Base-by-base conservation (phyloP, 108 stramenopile genomes). In the Fistulifera solaris region DNA sequence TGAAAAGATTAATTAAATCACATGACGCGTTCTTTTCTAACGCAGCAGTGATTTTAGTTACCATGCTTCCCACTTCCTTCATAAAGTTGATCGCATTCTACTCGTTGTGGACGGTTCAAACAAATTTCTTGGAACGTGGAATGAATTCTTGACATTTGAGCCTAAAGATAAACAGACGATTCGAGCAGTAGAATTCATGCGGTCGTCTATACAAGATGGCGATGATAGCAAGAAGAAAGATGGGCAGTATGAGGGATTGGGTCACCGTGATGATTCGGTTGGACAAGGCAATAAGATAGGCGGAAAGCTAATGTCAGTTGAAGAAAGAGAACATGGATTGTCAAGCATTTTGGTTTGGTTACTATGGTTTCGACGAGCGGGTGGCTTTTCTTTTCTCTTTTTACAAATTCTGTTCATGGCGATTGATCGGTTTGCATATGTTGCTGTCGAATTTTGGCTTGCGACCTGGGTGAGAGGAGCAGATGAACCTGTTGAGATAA, bases 1-100 rank as follows among this genome's bases (percentile, higher is more conserved):
- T 98, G 57, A 80, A 94, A 28, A 56, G 72, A 24, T 52, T 94
- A 40, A 71, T 86, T 39, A 62, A 78, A 24, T 65, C 64, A 0
- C 54, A 63, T 23, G 26, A 60, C 19, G 67, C 71, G 7, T 50
- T 88, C 22, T 60, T 87, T 6, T 40, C 57, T 17, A 61, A 77
- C 2, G 60, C 81, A n/a, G 90, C 87, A 0, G 74, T 87, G 21
- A 63, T 94, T 17, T 65, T 97, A 40, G 94, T 94, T 5, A 97
- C 96, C 93, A 95, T 68, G 87, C 90, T 12, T 63, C 87, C 14
- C 88, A 94, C 54, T 85, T 92, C 59, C 59, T 93, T 12, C 69
- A 68, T 39, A 61, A 68, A 15, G 87, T 89, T 5, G 77, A 94
- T 63, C 38, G 68, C 46, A 72, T 95, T 15, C 49, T 92, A 43